phyloP scores from a whole-genome alignment of 345 rosid species.

The Eucalyptus pumila region DNA sequence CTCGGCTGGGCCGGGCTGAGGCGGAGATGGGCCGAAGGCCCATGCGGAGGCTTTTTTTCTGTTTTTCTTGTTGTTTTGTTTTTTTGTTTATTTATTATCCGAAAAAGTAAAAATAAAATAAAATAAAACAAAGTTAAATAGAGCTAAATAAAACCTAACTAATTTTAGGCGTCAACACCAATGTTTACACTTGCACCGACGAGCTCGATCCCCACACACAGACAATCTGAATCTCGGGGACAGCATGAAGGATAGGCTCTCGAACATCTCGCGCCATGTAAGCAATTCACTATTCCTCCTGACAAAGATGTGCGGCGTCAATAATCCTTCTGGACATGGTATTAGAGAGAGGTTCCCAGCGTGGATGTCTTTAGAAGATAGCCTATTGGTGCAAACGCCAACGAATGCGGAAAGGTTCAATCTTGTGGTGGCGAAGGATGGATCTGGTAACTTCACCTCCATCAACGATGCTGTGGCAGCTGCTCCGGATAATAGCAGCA shows the following conservation, averaged over 20 bases:
- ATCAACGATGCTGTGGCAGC: constrained; percentile 49
- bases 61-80: no score
- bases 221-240: not conserved
- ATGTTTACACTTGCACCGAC: not conserved
- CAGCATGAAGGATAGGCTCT: not conserved
- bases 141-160: no score
- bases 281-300: not conserved
- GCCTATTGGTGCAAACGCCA: not conserved
- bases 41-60: no score
- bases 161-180: not conserved
- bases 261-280: not conserved
- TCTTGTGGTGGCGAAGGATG: not conserved
- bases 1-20: no score
- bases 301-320: not conserved
- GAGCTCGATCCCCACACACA: not conserved
- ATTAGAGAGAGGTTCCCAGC: not conserved
- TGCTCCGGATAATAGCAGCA: constrained; percentile 49
- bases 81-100: no score
- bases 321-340: not conserved
- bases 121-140: no score
- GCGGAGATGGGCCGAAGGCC: no score
- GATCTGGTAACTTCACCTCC: not conserved
- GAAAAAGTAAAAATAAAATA: no score
- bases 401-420: not conserved
- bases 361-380: not conserved